Conservation (phyloP, 495 filamentous ascomycete genomes). For the Podospora appendiculata region DNA sequence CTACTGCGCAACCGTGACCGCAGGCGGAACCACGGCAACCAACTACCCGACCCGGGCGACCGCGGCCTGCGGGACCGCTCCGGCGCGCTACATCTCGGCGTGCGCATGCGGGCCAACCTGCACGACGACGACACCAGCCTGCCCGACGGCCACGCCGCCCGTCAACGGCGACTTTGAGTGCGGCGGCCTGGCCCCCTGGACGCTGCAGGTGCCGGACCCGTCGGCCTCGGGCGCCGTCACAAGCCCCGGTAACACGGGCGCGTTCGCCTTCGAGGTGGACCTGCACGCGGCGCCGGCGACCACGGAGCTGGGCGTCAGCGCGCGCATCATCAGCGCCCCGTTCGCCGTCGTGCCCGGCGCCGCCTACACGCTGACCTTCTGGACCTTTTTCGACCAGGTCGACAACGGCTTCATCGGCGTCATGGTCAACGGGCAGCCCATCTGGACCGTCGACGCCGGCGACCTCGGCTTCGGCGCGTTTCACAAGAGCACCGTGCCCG, state of each 20-base stretch:
- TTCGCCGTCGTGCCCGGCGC: neutral
- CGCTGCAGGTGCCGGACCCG: constrained; percentile 9
- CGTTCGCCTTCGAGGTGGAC: neutral
- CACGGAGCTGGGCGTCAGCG: constrained; percentile 1
- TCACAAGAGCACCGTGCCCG: neutral
- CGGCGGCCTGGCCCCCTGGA: constrained; percentile 7
- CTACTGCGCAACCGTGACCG: constrained; percentile 16
- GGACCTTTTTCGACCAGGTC: neutral
- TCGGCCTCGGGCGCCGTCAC: neutral
- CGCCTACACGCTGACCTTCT: constrained; percentile 4
- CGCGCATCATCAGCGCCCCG: neutral
- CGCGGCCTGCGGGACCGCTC: constrained; percentile 7
- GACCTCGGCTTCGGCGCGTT: neutral
- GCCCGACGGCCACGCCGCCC: constrained; percentile 1
- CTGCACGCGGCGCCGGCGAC: neutral
- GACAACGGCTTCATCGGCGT: constrained; percentile 3
- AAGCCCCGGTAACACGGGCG: neutral
- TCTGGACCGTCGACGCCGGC: constrained; percentile 1
- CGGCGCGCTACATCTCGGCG: constrained; percentile 14
- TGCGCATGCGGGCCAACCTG: constrained; percentile 14
- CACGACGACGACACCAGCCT: constrained; percentile 1
- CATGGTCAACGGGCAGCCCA: constrained; percentile 2
- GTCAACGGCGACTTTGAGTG: constrained; percentile 19
- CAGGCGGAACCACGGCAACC: constrained; percentile 10
- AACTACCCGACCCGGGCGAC: constrained; percentile 15